Percentiles rank a stretch among this genome's conserved stretches.
Conservation (phyloP, 2,329 filamentous ascomycete genomes). For the Aspergillus aculeatinus region DNA sequence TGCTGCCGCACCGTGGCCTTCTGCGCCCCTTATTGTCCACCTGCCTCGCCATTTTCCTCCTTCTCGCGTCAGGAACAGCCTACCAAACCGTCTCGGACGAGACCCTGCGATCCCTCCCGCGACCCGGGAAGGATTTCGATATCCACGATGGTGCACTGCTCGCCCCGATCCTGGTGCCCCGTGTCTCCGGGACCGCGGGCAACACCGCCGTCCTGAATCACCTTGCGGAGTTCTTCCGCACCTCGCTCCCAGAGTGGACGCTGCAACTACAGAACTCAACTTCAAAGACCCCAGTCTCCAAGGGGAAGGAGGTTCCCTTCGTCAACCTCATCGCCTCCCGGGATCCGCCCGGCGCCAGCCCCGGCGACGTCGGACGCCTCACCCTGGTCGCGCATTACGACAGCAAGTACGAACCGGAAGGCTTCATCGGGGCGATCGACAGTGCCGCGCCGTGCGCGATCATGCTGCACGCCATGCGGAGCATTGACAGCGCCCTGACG, state of each 20-base stretch:
- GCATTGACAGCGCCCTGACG: slow-evolving; percentile 75
- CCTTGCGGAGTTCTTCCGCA: slow-evolving; percentile 77
- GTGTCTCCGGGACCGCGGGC: slow-evolving; percentile 83
- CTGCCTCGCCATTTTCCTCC: slow-evolving; percentile 25
- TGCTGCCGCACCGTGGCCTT: slow-evolving; percentile 30
- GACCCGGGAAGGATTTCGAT: slow-evolving; percentile 73
- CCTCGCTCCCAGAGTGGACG: slow-evolving; percentile 73
- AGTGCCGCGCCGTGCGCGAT: slow-evolving; percentile 94
- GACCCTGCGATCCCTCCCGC: slow-evolving; percentile 69
- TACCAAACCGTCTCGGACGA: slow-evolving; percentile 70
- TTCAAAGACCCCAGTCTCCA: slow-evolving; percentile 73
- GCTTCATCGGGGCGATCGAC: slow-evolving; percentile 91
- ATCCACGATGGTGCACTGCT: slow-evolving; percentile 73
- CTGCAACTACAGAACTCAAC: slow-evolving; percentile 89
- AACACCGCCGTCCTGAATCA: slow-evolving; percentile 72
- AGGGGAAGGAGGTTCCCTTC: slow-evolving; percentile 72
- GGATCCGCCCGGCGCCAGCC: slow-evolving; percentile 77
- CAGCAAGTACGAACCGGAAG: slow-evolving; percentile 72
- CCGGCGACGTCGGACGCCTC: slow-evolving; percentile 74
- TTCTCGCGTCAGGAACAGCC: slow-evolving; percentile 35
- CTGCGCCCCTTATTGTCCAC: slow-evolving; percentile 26
- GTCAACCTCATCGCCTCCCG: slow-evolving; percentile 80
- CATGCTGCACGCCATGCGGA: slow-evolving; percentile 80
- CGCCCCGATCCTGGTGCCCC: slow-evolving; percentile 80
- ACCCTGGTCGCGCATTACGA: slow-evolving; percentile 95